A percentile compares a stretch with the other conserved stretches of the same genome.
Evolutionary conservation across 768 basidiomycete genomes (phyloP).

Genomic region (Kwoniella dendrophila): DNA sequence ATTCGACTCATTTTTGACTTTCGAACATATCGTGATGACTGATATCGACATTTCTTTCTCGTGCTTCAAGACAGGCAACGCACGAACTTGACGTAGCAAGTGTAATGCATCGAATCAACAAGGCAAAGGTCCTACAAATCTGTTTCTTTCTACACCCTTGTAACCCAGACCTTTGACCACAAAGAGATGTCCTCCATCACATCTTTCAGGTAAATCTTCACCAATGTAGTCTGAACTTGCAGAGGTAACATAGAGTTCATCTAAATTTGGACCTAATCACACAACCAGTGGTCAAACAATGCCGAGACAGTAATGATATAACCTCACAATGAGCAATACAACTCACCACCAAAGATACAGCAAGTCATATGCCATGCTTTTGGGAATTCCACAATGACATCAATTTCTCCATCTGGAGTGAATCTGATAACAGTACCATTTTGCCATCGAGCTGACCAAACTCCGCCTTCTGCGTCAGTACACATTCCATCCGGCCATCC

Average conservation of each 20-base stretch:
- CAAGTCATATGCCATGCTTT: slow-evolving; percentile 37
- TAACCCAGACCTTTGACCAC: slow-evolving; percentile 3
- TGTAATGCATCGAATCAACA: no score
- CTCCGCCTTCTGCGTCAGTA: slow-evolving; percentile 6
- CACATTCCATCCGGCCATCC: slow-evolving; percentile 22
- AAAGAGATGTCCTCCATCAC: slow-evolving; percentile 7
- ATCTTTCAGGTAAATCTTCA: slow-evolving; percentile 4
- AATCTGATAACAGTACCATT: slow-evolving; percentile 14
- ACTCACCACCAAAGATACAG: slow-evolving; percentile 27
- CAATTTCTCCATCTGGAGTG: slow-evolving; percentile 19
- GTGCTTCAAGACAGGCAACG: no score
- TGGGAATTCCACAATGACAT: slow-evolving; percentile 31
- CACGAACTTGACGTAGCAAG: no score
- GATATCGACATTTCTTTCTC: no score
- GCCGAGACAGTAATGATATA: neutral
- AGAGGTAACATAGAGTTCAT: slow-evolving; percentile 11
- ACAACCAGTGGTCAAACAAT: neutral
- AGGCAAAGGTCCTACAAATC: neutral
- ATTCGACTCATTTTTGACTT: no score
- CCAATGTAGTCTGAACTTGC: slow-evolving; percentile 12
- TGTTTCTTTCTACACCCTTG: slow-evolving; percentile 7
- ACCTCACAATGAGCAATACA: neutral
- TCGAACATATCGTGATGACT: no score
- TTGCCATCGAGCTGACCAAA: slow-evolving; percentile 19
- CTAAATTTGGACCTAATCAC: slow-evolving; percentile 3